phyloP scores from a whole-genome alignment of 148 eudicot species.

The Dysphania ambrosioides region DNA sequence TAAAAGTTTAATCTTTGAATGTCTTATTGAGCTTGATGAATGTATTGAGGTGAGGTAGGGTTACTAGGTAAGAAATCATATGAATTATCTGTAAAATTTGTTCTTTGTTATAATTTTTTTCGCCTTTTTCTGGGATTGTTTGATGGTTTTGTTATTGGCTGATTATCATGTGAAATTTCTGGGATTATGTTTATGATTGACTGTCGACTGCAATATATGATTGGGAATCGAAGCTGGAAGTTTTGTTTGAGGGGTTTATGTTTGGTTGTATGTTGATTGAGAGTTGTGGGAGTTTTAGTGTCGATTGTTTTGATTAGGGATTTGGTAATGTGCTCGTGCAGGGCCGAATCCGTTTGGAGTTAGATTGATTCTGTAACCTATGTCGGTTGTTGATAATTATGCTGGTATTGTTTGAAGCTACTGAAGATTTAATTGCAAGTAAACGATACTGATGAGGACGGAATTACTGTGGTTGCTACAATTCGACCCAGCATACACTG shows the following conservation, averaged over 20 bases:
- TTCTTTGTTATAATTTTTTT: background rate
- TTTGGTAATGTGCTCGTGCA: slow-evolving; percentile 14
- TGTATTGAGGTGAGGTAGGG: background rate
- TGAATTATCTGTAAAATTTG: background rate
- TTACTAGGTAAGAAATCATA: background rate
- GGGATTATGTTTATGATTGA: background rate
- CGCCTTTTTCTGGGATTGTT: background rate
- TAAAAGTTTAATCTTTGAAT: background rate
- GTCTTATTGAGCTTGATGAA: background rate
- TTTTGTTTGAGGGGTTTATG: background rate
- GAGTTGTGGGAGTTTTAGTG: background rate
- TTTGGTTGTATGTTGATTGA: background rate
- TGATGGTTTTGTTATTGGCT: background rate
- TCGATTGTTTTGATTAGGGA: background rate
- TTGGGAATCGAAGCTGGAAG: background rate
- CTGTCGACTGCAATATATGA: background rate
- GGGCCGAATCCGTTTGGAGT: slow-evolving; percentile 12
- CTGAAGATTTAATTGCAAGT: slow-evolving; percentile 18
- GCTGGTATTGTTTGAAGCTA: slow-evolving; percentile 21
- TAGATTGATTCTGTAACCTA: background rate
- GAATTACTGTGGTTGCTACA: slow-evolving; percentile 21
- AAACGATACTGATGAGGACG: slow-evolving; percentile 32
- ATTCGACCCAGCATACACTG: slow-evolving; percentile 27
- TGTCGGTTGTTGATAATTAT: slow-evolving; percentile 22
- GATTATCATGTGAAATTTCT: background rate